phyloP scores from a whole-genome alignment of 768 basidiomycete genomes.

The Lentinula boryana region DNA sequence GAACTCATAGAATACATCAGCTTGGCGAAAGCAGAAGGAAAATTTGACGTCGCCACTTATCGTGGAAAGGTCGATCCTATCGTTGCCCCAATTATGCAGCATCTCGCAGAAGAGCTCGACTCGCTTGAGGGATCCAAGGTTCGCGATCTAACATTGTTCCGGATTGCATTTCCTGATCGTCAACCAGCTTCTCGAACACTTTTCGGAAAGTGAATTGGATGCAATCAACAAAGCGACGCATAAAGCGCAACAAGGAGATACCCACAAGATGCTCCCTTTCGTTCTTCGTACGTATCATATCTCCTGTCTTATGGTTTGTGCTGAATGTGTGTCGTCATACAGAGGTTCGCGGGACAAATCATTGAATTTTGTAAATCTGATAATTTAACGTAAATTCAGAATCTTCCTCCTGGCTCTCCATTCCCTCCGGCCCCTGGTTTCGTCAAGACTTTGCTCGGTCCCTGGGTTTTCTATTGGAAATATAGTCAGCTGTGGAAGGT shows the following conservation, averaged over 20 bases:
- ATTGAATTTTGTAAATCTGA: neutral
- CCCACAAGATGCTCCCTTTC: constrained; percentile 6
- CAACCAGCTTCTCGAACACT: constrained; percentile 8
- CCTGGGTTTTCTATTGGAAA: constrained; percentile 12
- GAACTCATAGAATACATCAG: constrained; percentile 6
- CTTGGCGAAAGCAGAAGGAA: neutral
- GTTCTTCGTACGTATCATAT: constrained; percentile 6
- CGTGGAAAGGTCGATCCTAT: constrained; percentile 9
- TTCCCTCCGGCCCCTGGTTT: constrained; percentile 11
- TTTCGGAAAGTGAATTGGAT: constrained; percentile 8
- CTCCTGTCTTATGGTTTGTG: neutral
- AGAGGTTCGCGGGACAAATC: neutral
- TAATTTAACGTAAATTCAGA: neutral
- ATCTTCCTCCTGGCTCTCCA: constrained; percentile 7
- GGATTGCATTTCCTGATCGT: neutral
- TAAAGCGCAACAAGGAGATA: constrained; percentile 3
- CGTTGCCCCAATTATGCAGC: constrained; percentile 7
- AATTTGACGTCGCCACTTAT: constrained; percentile 3
- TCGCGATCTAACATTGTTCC: neutral
- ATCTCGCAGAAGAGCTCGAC: constrained; percentile 10
- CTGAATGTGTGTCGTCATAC: neutral
- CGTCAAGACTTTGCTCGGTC: constrained; percentile 9
- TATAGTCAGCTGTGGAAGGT: constrained; percentile 8
- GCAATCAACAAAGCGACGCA: constrained; percentile 8
- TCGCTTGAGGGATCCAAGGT: constrained; percentile 5